Evolutionary conservation across 2,329 filamentous ascomycete genomes (phyloP), one percentile per base, ranked within the genome.

Genomic region (Epicoccum nigrum): DNA sequence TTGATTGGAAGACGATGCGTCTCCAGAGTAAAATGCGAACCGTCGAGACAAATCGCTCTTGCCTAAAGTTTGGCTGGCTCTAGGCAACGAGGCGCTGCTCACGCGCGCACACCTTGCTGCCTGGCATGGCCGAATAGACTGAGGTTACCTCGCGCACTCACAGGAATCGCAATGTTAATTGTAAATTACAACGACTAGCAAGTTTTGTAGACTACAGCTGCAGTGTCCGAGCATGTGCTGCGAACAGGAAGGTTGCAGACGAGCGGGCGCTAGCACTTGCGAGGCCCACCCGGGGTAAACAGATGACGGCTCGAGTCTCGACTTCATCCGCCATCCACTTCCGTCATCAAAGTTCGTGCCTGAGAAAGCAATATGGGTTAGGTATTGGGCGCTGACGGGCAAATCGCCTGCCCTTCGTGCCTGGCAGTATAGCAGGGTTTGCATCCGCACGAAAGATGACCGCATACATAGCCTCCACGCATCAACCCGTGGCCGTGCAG

Each of bases 401-500:
- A 64, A 57, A 60, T 64, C 55, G 50, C 46, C 45, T 43, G 54
- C 33, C 40, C 51, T 55, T 43, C 41, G 58, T 63, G 56, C 59
- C 60, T 65, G 62, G 56, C 60, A 47, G 49, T 30, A 12, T 23
- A 20, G 25, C 40, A 20, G 23, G 41, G 45, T 41, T 39, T 54
- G 49, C 20, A 21, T 34, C 27, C 30, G 50, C 46, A 54, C 40
- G 44, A 45, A 33, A 45, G 38, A 40, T 55, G 55, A 49, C 57
- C 59, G 64, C 63, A 65, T 60, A 57, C 63, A 65, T 60, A 57
- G 63, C 64, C 59, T 55, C 63, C 47, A 25, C 47, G 31, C 47
- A 38, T 48, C 7, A 32, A 40, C 19, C 52, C 51, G 41, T 45
- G 48, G 17, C 42, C 37, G 34, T 43, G 46, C 34, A 48, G 49